Evolutionary conservation across 768 basidiomycete genomes (phyloP).

Genomic region (Saitozyma sp.): DNA sequence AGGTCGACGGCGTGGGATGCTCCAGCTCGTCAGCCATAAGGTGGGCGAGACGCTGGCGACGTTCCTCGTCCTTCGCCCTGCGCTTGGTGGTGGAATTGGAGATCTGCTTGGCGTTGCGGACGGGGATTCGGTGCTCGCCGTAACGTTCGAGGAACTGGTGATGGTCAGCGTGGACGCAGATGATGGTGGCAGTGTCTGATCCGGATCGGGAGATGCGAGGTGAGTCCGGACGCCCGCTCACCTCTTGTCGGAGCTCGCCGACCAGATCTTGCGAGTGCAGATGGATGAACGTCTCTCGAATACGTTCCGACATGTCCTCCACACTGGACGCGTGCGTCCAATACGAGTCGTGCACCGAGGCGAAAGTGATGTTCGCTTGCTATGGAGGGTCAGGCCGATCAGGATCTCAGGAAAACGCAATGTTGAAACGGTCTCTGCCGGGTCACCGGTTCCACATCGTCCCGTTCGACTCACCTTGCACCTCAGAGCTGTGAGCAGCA

Average conservation of each 20-base stretch:
- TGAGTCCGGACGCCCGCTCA: constrained; percentile 49
- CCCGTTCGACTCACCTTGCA: constrained; percentile 59
- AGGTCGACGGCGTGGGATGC: no score
- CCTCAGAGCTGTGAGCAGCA: constrained; percentile 92
- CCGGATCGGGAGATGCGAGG: not conserved
- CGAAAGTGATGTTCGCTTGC: constrained; percentile 77
- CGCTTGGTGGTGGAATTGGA: constrained; percentile 26
- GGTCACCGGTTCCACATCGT: not conserved
- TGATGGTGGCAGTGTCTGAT: not conserved
- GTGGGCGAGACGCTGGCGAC: constrained; percentile 10
- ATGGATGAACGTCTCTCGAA: constrained; percentile 89
- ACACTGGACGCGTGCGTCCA: constrained; percentile 93
- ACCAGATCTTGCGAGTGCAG: constrained; percentile 87
- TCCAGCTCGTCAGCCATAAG: not conserved
- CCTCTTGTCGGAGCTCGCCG: constrained; percentile 69
- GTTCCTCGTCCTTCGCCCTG: constrained; percentile 29
- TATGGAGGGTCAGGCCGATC: constrained; percentile 44
- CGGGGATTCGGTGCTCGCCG: constrained; percentile 57
- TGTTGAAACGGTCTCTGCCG: no score
- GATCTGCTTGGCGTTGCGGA: constrained; percentile 33
- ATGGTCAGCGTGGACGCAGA: not conserved
- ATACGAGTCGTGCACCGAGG: constrained; percentile 97
- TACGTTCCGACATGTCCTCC: constrained; percentile 82
- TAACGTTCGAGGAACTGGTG: constrained; percentile 74
- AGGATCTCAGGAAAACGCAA: no score